Percentiles rank a stretch among this genome's conserved stretches.
phyloP scores from a whole-genome alignment of 202 grass and related monocot species.

The Carex sylvatica region DNA sequence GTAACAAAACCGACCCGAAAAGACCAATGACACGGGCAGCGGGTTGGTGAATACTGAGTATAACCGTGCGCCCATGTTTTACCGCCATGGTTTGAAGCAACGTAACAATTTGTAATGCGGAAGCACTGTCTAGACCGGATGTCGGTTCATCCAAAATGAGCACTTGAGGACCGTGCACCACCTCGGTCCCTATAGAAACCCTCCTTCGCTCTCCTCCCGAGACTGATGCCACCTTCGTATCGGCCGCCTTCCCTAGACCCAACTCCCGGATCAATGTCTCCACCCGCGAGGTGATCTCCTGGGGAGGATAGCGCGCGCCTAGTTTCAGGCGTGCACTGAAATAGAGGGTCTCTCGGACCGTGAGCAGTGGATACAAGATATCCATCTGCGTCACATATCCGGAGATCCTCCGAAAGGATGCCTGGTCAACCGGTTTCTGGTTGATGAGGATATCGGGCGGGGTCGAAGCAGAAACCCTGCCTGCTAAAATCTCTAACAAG shows the following conservation, averaged over 20 bases:
- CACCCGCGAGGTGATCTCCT: constrained; percentile 25
- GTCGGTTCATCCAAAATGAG: constrained; percentile 90
- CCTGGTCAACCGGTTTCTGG: constrained; percentile 30
- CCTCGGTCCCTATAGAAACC: constrained; percentile 85
- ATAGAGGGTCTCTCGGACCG: constrained; percentile 73
- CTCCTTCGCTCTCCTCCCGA: constrained; percentile 81
- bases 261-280: constrained; percentile 56
- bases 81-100: constrained; percentile 64
- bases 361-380: constrained; percentile 78
- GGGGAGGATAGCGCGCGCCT: not conserved
- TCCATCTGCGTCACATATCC: constrained; percentile 76
- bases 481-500: constrained; percentile 75
- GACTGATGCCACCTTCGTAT: constrained; percentile 58
- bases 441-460: constrained; percentile 39
- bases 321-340: constrained; percentile 70
- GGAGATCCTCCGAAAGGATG: constrained; percentile 49
- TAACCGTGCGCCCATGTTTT: constrained; percentile 46
- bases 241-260: constrained; percentile 43
- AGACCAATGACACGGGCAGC: constrained; percentile 82
- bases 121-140: constrained; percentile 88
- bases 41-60: constrained; percentile 93
- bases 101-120: constrained; percentile 70
- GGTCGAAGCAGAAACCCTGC: constrained; percentile 38
- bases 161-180: constrained; percentile 61
- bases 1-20: constrained; percentile 68